phyloP scores from a whole-genome alignment of 2,329 filamentous ascomycete species.

The Arthroderma uncinatum region DNA sequence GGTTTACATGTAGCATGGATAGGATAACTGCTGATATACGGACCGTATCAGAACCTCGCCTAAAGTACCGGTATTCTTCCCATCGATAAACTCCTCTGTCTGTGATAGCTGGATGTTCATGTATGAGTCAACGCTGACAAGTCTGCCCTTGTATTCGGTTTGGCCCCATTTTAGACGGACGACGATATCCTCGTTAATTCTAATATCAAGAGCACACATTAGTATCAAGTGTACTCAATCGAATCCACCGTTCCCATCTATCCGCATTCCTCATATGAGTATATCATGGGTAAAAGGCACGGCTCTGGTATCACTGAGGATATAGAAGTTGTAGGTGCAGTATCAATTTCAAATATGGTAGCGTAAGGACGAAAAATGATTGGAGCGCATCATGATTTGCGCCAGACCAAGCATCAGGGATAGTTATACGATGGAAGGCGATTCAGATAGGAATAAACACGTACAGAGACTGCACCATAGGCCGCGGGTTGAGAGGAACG shows the following conservation, averaged over 20 bases:
- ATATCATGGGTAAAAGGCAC: not conserved
- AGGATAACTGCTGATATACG: not conserved
- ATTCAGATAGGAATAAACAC: conserved; percentile 26
- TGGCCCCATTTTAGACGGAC: conserved; percentile 97
- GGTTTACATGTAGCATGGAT: conserved; percentile 16
- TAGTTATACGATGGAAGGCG: not conserved
- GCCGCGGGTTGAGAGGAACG: conserved; percentile 90
- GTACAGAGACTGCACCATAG: conserved; percentile 86
- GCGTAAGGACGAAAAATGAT: too few species aligned
- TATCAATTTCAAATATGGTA: not conserved
- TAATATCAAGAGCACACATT: conserved; percentile 24
- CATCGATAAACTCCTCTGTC: conserved; percentile 84
- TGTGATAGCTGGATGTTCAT: conserved; percentile 95
- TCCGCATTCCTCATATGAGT: not conserved
- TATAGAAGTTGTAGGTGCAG: not conserved
- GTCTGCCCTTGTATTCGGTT: conserved; percentile 88
- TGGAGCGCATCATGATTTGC: not conserved
- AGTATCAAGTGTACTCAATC: not conserved
- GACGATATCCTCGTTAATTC: conserved; percentile 79
- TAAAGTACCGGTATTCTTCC: conserved; percentile 70
- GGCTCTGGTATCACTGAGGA: not conserved
- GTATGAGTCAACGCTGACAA: conserved; percentile 92
- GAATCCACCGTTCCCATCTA: not conserved
- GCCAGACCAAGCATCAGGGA: not conserved
- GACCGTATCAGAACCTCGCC: conserved; percentile 89